Base-by-base conservation (phyloP, 805 yeast genomes). In the Candida pseudoglaebosa region DNA sequence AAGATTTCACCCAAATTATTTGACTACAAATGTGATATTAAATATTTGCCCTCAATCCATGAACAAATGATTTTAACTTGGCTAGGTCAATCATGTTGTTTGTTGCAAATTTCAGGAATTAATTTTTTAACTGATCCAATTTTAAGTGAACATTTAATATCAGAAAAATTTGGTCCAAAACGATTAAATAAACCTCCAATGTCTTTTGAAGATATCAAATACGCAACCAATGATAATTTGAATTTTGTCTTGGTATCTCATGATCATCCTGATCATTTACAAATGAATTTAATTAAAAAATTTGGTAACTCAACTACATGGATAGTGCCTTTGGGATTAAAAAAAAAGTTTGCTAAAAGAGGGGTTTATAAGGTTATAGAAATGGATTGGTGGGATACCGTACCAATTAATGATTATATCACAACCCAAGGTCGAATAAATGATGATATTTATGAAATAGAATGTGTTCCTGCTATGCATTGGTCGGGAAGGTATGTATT, bases 251-350 rank as follows among this genome's bases (percentile, higher is more conserved):
- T 91, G 15, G 95, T 91, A 0, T 84, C 95, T 2, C 98, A 91
- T 57, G 90, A 91, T 55, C 98, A 91, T 53, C 98, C 97, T 1
- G 98, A 91, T 59, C 98, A 91, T 62, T 62, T 91, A 32, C 98
- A 91, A 51, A 65, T 74, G 40, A 77, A 70, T 21, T 67, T 84
- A 7, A 75, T 80, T 12, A 54, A 61, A 28, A 49, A 65, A 35
- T 53, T 68, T 19, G 82, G 84, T 9, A 81, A 85, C 47, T 46
- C 59, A 3, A 67, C 83, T 2, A 67, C 76, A 1, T 91, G 98
- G 97, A 72, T 91, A 7, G 95, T 90, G 1, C 98, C 98, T 0
- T 51, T 75, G 14, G 98, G 98, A 0, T 70, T 91, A 35, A 73
- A 78, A 38, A 67, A 65, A 48, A 78, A 70, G 39, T 64, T 91